phyloP scores from a whole-genome alignment of 495 filamentous ascomycete species.

The Paragyromitra xinjiangensis region DNA sequence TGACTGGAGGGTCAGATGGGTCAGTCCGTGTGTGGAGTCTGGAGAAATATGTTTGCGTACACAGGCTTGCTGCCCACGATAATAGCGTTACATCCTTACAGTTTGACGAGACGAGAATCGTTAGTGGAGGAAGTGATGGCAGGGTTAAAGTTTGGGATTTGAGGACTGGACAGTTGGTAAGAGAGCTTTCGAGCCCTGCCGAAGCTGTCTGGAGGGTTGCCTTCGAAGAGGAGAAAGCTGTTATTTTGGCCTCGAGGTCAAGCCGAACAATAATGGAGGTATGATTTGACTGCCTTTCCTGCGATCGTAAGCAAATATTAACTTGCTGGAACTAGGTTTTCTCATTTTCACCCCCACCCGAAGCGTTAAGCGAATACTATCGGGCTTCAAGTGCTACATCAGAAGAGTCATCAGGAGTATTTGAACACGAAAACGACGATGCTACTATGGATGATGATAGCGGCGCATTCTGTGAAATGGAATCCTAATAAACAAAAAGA shows the following conservation, averaged over 20 bases:
- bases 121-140: conserved; percentile 94
- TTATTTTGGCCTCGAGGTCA: conserved; percentile 87
- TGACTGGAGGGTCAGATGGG: conserved; percentile 95
- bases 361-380: conserved; percentile 64
- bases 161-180: conserved; percentile 85
- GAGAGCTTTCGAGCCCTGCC: conserved; percentile 86
- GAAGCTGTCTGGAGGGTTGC: conserved; percentile 98
- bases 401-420: conserved; percentile 51
- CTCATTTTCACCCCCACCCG: conserved; percentile 88
- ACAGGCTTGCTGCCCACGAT: conserved; percentile 95
- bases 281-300: conserved; percentile 54
- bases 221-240: conserved; percentile 97
- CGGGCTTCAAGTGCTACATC: conserved; percentile 48
- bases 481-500: conserved; percentile 52
- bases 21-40: conserved; percentile 96
- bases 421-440: conserved; percentile 53
- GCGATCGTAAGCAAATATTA: conserved; percentile 36
- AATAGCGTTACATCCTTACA: conserved; percentile 97
- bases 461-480: conserved; percentile 48
- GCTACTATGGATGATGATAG: conserved; percentile 55
- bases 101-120: conserved; percentile 92
- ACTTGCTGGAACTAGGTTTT: conserved; percentile 70
- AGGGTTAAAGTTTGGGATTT: conserved; percentile 98
- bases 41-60: conserved; percentile 84
- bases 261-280: conserved; percentile 97